phyloP scores from a whole-genome alignment of 352 stramenopile genomes.

The Nothophytophthora sp. region DNA sequence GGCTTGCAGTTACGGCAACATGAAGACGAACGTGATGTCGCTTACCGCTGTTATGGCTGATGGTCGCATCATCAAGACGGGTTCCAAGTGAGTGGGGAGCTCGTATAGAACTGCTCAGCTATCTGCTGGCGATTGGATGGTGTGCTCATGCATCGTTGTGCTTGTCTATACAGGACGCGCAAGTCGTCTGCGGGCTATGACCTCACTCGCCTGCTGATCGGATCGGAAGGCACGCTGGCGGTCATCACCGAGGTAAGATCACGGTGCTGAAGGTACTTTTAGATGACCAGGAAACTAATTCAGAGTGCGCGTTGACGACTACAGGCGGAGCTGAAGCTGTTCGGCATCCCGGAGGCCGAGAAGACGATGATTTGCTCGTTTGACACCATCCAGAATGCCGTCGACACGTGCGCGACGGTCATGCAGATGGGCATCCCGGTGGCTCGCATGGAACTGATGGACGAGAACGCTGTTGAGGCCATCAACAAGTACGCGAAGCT shows the following conservation, averaged over 20 bases:
- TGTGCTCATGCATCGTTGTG: neutral
- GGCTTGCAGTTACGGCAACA: conserved; percentile 91
- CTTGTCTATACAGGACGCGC: conserved; percentile 53
- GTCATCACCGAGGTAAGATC: conserved; percentile 97
- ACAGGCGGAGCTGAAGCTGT: conserved; percentile 92
- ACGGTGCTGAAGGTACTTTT: too few species aligned
- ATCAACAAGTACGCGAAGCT: conserved; percentile 90
- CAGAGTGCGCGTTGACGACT: too few species aligned
- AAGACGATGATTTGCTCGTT: conserved; percentile 95
- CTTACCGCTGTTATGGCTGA: conserved; percentile 95
- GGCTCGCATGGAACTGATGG: conserved; percentile 88
- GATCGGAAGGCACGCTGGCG: conserved; percentile 95
- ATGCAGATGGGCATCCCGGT: conserved; percentile 91
- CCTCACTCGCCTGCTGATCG: conserved; percentile 94
- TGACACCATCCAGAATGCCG: conserved; percentile 82
- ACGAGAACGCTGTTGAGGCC: conserved; percentile 72
- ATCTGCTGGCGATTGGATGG: too few species aligned
- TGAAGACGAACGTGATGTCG: conserved; percentile 96
- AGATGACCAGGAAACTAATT: too few species aligned
- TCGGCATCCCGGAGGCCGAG: conserved; percentile 90
- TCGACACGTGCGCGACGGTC: conserved; percentile 80
- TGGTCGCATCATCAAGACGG: conserved; percentile 89
- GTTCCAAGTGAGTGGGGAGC: too few species aligned
- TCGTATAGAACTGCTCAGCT: too few species aligned
- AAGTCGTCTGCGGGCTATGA: conserved; percentile 99